Conservation (phyloP, 768 basidiomycete genomes). For the Saitozyma podzolica region DNA sequence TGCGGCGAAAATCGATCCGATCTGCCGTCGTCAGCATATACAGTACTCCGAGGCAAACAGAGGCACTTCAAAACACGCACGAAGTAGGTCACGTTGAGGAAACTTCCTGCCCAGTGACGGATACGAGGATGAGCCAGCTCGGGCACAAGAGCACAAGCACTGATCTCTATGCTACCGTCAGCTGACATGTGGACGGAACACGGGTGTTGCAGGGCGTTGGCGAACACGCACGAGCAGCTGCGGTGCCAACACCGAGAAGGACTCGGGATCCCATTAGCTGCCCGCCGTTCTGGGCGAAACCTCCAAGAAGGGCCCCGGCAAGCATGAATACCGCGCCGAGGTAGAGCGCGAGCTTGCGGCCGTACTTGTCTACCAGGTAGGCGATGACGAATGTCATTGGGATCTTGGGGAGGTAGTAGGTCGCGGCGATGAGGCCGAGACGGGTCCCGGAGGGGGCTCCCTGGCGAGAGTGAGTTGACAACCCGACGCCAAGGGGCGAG, state of each 20-base stretch:
- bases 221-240: conserved; percentile 62
- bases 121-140: conserved; percentile 12
- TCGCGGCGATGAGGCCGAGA: not conserved
- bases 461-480: too few species aligned
- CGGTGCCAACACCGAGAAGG: conserved; percentile 54
- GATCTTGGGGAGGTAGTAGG: not conserved
- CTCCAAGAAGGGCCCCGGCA: conserved; percentile 19
- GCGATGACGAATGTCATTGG: too few species aligned
- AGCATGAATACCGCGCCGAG: conserved; percentile 27
- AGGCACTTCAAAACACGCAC: not conserved
- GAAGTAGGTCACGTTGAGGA: conserved; percentile 9
- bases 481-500: too few species aligned
- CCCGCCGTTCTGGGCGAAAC: conserved; percentile 15
- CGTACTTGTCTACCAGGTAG: too few species aligned
- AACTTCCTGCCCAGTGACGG: conserved; percentile 8
- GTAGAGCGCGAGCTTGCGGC: too few species aligned
- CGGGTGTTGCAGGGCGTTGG: not conserved
- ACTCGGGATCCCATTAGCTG: conserved; percentile 29
- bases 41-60: not conserved
- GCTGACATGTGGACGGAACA: too few species aligned
- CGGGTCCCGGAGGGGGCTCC: not conserved
- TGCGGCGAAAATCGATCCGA: conserved; percentile 24
- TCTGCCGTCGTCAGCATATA: conserved; percentile 4
- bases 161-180: not conserved
- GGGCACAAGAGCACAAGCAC: not conserved